A percentile compares a stretch with the other conserved stretches of the same genome.
Conservation (phyloP, 108 stramenopile species). For the Pelagomonas calceolata region DNA sequence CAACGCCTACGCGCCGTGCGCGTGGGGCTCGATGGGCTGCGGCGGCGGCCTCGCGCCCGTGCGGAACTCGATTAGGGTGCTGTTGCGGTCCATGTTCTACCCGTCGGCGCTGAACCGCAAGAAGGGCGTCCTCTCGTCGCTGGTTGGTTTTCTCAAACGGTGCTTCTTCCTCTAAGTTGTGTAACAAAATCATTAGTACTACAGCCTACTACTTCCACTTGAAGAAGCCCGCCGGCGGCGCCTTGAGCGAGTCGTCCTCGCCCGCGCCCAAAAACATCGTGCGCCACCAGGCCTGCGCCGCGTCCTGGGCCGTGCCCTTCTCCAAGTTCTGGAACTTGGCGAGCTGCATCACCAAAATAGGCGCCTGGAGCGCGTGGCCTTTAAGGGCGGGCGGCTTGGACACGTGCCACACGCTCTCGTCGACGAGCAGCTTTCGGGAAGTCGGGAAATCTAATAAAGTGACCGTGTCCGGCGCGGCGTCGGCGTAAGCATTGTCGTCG, state of each 20-base stretch:
- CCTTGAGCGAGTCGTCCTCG: neutral
- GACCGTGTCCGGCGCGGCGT: neutral
- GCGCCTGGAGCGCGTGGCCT: neutral
- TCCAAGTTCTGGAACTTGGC: neutral
- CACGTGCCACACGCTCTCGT: neutral
- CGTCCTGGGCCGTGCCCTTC: neutral
- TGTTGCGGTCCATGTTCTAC: too few relatives aligned
- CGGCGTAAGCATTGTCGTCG: neutral
- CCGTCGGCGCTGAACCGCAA: too few relatives aligned
- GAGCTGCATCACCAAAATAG: neutral
- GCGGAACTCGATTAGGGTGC: too few relatives aligned
- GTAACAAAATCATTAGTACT: too few relatives aligned
- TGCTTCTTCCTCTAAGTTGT: too few relatives aligned
- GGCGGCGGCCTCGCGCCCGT: too few relatives aligned
- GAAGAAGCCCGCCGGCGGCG: neutral
- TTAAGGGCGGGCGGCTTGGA: neutral
- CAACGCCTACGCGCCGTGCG: too few relatives aligned
- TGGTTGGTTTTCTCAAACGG: too few relatives aligned
- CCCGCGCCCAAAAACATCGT: neutral
- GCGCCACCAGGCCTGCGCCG: neutral
- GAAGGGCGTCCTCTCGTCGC: too few relatives aligned
- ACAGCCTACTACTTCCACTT: neutral
- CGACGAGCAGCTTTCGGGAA: neutral
- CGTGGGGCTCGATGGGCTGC: too few relatives aligned
- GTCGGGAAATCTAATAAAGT: neutral